Conservation (phyloP, 805 yeast species). For the Tetrapisispora arboricola region DNA sequence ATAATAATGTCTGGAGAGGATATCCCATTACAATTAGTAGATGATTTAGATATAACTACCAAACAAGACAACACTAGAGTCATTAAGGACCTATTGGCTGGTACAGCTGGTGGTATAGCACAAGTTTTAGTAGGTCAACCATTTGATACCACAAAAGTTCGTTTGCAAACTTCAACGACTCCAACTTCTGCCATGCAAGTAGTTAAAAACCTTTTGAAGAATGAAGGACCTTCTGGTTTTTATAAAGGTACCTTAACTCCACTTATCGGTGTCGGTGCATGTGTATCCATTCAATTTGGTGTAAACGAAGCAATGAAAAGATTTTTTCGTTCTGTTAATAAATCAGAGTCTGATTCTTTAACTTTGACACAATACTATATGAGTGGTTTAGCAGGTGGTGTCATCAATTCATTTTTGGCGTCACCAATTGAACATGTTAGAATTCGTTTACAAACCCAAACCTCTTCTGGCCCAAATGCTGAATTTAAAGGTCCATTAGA, state of each 20-base stretch:
- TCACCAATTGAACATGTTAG: conserved; percentile 93
- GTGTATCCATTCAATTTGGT: conserved; percentile 93
- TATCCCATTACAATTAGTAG: conserved; percentile 26
- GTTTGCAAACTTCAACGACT: conserved; percentile 80
- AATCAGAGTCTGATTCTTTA: conserved; percentile 29
- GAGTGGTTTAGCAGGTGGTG: conserved; percentile 87
- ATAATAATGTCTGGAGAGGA: conserved; percentile 27
- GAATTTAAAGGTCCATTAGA: conserved; percentile 47
- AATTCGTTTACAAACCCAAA: conserved; percentile 80
- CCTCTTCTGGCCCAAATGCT: conserved; percentile 35
- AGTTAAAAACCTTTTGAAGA: conserved; percentile 52
- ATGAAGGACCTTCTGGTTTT: conserved; percentile 81
- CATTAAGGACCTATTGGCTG: conserved; percentile 73
- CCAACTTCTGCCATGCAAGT: conserved; percentile 66
- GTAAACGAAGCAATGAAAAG: conserved; percentile 93
- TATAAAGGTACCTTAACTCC: conserved; percentile 95
- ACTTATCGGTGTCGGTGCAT: conserved; percentile 91
- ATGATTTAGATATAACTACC: conserved; percentile 17
- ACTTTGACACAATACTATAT: conserved; percentile 58
- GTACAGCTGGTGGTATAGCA: conserved; percentile 91
- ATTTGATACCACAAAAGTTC: conserved; percentile 87
- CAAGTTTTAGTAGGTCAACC: conserved; percentile 96
- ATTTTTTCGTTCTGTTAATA: conserved; percentile 39
- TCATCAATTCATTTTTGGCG: conserved; percentile 81
- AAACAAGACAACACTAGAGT: conserved; percentile 8